phyloP scores from a whole-genome alignment of 257 asterid genomes.

The Agastache rugosa region DNA sequence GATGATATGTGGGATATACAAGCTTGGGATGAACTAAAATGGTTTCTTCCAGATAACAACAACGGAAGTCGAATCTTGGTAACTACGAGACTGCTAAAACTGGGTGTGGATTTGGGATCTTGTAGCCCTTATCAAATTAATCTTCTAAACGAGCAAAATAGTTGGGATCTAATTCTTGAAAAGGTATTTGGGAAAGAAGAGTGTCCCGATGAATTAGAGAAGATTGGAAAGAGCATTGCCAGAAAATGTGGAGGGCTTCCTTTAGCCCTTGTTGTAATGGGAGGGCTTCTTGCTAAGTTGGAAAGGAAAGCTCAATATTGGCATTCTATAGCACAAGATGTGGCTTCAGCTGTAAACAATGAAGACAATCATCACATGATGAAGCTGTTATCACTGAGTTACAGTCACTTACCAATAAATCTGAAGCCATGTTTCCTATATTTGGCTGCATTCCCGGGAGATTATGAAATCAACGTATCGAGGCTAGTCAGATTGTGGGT shows the following conservation, averaged over 20 bases:
- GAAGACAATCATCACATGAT: slow-evolving; percentile 14
- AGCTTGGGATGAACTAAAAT: slow-evolving; percentile 7
- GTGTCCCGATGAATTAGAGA: slow-evolving; percentile 34
- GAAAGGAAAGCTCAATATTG: slow-evolving; percentile 26
- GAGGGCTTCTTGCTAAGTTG: slow-evolving; percentile 38
- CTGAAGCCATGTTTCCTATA: slow-evolving; percentile 41
- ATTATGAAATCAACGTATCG: not conserved
- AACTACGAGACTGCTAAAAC: slow-evolving; percentile 25
- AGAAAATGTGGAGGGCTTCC: slow-evolving; percentile 42
- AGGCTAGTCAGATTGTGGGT: slow-evolving; percentile 33
- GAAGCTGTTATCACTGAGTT: slow-evolving; percentile 34
- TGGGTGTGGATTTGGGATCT: slow-evolving; percentile 29
- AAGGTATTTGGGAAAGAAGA: slow-evolving; percentile 3
- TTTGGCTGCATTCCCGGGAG: slow-evolving; percentile 33
- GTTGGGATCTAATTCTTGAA: slow-evolving; percentile 32
- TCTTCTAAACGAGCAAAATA: slow-evolving; percentile 25
- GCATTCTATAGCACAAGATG: slow-evolving; percentile 34
- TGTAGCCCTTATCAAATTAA: slow-evolving; percentile 13
- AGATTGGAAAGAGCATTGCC: slow-evolving; percentile 28
- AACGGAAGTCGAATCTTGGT: slow-evolving; percentile 35
- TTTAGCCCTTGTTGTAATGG: slow-evolving; percentile 36
- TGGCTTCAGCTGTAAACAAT: slow-evolving; percentile 12
- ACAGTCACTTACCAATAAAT: slow-evolving; percentile 31
- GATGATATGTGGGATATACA: slow-evolving; percentile 40
- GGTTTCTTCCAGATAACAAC: slow-evolving; percentile 13